Evolutionary conservation across 768 basidiomycete species (phyloP), one percentile per base, ranked within the genome.

Genomic region (Udeniomyces megalosporus): DNA sequence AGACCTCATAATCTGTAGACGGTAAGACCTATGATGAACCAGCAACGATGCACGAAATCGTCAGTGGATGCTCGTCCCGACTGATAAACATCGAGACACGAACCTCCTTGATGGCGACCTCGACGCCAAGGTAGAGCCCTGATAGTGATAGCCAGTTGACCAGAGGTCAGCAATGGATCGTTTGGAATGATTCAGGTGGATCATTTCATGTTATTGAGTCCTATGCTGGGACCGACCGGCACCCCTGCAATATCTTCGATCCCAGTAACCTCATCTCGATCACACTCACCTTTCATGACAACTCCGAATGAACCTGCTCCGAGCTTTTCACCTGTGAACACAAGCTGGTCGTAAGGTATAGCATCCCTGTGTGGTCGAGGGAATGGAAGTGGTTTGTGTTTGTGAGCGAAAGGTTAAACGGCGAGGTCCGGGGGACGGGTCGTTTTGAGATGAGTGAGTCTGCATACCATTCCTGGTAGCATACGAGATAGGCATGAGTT

Each of bases 91-190:
- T 11, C 31, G 17, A 14, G 24, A 3, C 6, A 44, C 54, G 17
- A 14, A 45, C 51, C 46, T 52, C 52, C 74, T 95, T 95, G 74
- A 96, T 88, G 35, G 91, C 91, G 38, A 95, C 86, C 67, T 95
- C 88, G 67, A 95, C 88, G 8, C 95, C 95, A 38, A 99, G 84
- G 75, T 99, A 99, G 31, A 80, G 2, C 85, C 89, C 51, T 61
- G 44, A 15, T 10, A 6, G 6, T 14, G 29, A 17, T 4, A 31
- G 15, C 2, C 29, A 20, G 15, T 7, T 5, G 32, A 17, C 29
- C 4, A 20, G 8, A 32, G 51, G 31, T 17, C 26, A 53, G 24
- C 26, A 22, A 11, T 26, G n/a, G n/a, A n/a, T n/a, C n/a, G n/a
- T 20, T 48, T 4, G 47, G 14, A 15, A 48, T 4, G 47, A 4